Percentiles rank a stretch among this genome's conserved stretches.
phyloP scores from a whole-genome alignment of 2,329 filamentous ascomycete species.

The Basipetospora chlamydospora region DNA sequence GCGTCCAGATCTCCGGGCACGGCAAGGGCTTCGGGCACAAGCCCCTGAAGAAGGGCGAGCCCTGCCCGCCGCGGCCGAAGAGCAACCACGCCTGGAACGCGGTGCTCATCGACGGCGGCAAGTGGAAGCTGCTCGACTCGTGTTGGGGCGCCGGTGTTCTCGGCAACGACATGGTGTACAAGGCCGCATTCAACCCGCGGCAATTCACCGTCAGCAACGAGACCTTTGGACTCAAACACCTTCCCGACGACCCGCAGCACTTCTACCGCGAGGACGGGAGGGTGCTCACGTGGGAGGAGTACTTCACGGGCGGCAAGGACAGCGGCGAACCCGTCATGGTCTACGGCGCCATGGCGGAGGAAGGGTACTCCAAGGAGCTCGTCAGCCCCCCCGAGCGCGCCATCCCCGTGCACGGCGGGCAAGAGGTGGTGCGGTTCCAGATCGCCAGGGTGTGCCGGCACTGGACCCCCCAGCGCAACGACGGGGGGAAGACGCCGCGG shows the following conservation, averaged over 20 bases:
- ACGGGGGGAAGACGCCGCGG: slow-evolving; percentile 44
- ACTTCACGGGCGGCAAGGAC: slow-evolving; percentile 42
- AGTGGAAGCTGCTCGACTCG: slow-evolving; percentile 82
- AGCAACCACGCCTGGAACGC: slow-evolving; percentile 84
- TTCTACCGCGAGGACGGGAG: slow-evolving; percentile 67
- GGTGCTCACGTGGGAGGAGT: slow-evolving; percentile 64
- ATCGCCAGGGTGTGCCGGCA: slow-evolving; percentile 70
- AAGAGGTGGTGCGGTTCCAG: slow-evolving; percentile 58
- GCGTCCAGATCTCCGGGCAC: slow-evolving; percentile 59
- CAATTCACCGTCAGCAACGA: slow-evolving; percentile 55
- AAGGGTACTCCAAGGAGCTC: slow-evolving; percentile 40
- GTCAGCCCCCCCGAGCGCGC: slow-evolving; percentile 35
- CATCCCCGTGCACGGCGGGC: slow-evolving; percentile 43
- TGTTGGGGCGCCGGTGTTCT: slow-evolving; percentile 86
- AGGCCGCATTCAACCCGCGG: slow-evolving; percentile 50
- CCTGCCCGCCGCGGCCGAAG: slow-evolving; percentile 47
- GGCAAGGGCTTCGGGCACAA: slow-evolving; percentile 74
- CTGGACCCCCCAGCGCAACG: slow-evolving; percentile 60
- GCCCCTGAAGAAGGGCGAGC: slow-evolving; percentile 46
- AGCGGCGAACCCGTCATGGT: slow-evolving; percentile 26
- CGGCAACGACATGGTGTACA: slow-evolving; percentile 39
- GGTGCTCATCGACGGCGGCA: slow-evolving; percentile 69
- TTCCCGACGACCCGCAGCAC: slow-evolving; percentile 49
- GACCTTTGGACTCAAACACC: slow-evolving; percentile 69
- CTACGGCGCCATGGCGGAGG: slow-evolving; percentile 27